Conservation (phyloP, 306 rosid species). For the Rubus idaeus region DNA sequence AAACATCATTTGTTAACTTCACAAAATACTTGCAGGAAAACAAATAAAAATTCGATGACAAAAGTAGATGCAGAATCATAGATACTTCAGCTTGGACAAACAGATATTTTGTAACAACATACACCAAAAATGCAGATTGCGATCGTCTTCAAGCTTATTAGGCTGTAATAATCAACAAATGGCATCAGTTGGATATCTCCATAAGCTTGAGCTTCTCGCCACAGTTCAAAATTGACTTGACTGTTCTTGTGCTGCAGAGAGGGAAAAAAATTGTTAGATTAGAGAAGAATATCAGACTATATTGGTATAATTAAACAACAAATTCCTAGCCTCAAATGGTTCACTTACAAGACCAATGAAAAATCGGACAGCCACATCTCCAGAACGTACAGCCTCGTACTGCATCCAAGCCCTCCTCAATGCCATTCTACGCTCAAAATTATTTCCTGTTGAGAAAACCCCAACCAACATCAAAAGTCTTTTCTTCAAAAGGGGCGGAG, state of each 20-base stretch:
- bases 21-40: background rate
- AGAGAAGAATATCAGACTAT: slow-evolving; percentile 18
- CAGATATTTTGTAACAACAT: slow-evolving; percentile 20
- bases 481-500: slow-evolving; percentile 60
- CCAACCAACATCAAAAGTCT: slow-evolving; percentile 75
- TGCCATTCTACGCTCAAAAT: slow-evolving; percentile 94
- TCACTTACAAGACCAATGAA: slow-evolving; percentile 93
- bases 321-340: slow-evolving; percentile 13
- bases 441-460: slow-evolving; percentile 86
- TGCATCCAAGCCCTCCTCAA: slow-evolving; percentile 98
- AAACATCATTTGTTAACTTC: background rate
- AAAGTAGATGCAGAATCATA: background rate
- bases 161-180: slow-evolving; percentile 87
- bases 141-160: slow-evolving; percentile 81
- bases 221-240: slow-evolving; percentile 73
- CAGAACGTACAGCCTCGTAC: slow-evolving; percentile 69
- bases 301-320: background rate
- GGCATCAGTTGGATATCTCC: slow-evolving; percentile 95
- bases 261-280: slow-evolving; percentile 16
- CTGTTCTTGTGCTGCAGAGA: slow-evolving; percentile 75
- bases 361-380: slow-evolving; percentile 84
- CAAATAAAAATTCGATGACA: background rate
- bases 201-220: slow-evolving; percentile 87
- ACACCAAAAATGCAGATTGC: slow-evolving; percentile 93
- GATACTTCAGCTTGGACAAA: background rate